Evolutionary conservation across 2,329 filamentous ascomycete genomes (phyloP).

Genomic region (Calonectria crousiana): DNA sequence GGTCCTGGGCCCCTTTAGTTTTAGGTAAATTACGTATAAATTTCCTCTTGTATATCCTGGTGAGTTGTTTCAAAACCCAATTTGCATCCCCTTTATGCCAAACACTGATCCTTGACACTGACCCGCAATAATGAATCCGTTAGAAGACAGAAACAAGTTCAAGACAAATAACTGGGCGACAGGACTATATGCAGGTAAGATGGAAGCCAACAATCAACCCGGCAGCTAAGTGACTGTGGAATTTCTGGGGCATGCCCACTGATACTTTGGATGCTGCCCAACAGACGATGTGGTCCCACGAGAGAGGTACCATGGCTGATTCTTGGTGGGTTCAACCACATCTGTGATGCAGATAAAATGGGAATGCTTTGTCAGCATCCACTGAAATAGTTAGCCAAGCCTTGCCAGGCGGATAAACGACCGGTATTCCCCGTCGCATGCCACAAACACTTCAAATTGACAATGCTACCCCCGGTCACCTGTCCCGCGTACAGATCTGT

Average conservation of each 20-base stretch:
- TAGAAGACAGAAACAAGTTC: too few relatives aligned
- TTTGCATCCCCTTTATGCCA: neutral
- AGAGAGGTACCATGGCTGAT: neutral
- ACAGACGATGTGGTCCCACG: neutral
- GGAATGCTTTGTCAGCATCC: neutral
- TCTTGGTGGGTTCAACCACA: neutral
- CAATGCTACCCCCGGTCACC: too few relatives aligned
- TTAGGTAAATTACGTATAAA: neutral
- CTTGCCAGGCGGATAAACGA: neutral
- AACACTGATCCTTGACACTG: neutral
- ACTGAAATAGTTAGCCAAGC: too few relatives aligned
- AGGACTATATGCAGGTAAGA: too few relatives aligned
- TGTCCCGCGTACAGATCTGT: neutral
- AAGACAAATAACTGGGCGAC: too few relatives aligned
- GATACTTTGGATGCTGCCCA: neutral
- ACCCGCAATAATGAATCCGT: too few relatives aligned
- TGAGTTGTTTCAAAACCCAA: neutral
- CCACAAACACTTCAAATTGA: neutral
- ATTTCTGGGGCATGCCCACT: neutral
- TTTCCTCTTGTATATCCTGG: neutral
- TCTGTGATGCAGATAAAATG: neutral
- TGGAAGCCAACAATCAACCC: too few relatives aligned
- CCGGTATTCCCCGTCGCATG: neutral
- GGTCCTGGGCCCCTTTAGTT: fast-evolving
- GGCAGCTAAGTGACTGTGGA: neutral